Conservation (phyloP, 179 eudicot species). For the Silene vulgaris region DNA sequence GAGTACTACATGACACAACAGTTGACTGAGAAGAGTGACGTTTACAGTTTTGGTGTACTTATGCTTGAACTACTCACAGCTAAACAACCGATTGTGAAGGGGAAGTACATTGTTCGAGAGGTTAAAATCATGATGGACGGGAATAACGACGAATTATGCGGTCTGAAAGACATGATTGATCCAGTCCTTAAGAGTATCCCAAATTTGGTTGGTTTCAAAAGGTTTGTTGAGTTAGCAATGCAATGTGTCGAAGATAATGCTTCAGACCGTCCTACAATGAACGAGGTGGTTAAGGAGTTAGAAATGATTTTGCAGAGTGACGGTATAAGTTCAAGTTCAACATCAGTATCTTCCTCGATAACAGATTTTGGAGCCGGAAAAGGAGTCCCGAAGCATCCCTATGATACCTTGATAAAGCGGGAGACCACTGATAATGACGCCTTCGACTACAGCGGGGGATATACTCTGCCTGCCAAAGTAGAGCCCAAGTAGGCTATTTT, state of each 20-base stretch:
- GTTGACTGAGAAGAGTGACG: conserved; percentile 86
- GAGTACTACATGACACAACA: conserved; percentile 95
- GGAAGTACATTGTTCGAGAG: conserved; percentile 81
- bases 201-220: conserved; percentile 41
- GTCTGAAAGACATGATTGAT: conserved; percentile 56
- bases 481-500: conserved; percentile 42
- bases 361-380: conserved; percentile 55
- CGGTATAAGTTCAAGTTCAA: conserved; percentile 58
- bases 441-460: conserved; percentile 69
- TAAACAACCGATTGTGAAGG: conserved; percentile 77
- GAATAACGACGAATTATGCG: conserved; percentile 43
- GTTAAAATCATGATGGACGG: conserved; percentile 44
- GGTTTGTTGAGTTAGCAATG: conserved; percentile 62
- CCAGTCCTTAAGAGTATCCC: conserved; percentile 40
- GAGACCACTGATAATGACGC: conserved; percentile 35
- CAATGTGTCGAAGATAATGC: conserved; percentile 78
- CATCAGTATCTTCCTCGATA: conserved; percentile 64
- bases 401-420: conserved; percentile 25
- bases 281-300: conserved; percentile 62
- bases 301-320: conserved; percentile 60
- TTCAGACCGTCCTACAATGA: conserved; percentile 73
- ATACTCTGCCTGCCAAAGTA: conserved; percentile 42
- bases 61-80: conserved; percentile 78
- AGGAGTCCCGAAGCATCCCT: conserved; percentile 40
- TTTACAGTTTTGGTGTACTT: conserved; percentile 86